Evolutionary conservation across 1,139 yeast species (phyloP), one percentile per base, ranked within the genome.

Genomic region (Yamadazyma triangularis): DNA sequence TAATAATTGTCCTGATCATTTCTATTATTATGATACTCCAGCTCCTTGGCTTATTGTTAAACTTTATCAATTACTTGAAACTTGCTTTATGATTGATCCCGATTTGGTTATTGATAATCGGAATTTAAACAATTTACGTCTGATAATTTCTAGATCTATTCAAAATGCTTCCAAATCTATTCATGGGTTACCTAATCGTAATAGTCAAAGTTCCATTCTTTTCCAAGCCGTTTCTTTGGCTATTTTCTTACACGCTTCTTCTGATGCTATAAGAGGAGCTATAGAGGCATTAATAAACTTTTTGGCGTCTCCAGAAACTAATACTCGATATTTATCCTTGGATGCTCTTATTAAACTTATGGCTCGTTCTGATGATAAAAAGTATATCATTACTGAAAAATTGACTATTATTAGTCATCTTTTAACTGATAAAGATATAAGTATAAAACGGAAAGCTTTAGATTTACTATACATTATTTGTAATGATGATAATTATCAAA

Each of bases 21-120:
- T 82, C 47, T 61, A 68, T 35, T 88, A 87, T 56, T 79, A 87
- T 45, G 73, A 73, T 15, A 71, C 79, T 4, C 88, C 95, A 1
- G 83, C 86, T 24, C 97, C 97, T 2, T 89, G 96, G 96, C 62
- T 88, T 13, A 71, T 78, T 13, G 78, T 85, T 22, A 82, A 81
- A 49, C 60, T 86, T n/a, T 65, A 86, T 31, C 70, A 56, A 26
- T 56, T 78, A 31, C 51, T 76, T 4, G 74, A 71, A 43, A 46
- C 48, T 25, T 53, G 64, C 28, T 67, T 66, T 32, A 42, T 64
- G 25, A 40, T 53, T 4, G 42, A 50, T 9, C 48, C 45, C 4
- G 40, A 48, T n/a, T 45, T 47, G 11, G 14, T 23, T 8, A 42
- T 63, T 8, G 65, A 81, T 45, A 64, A 66, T 15, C 64, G 66